Evolutionary conservation across 208 protist species (phyloP), one percentile per base, ranked within the genome.

Genomic region (Plasmodiophora brassicae): DNA sequence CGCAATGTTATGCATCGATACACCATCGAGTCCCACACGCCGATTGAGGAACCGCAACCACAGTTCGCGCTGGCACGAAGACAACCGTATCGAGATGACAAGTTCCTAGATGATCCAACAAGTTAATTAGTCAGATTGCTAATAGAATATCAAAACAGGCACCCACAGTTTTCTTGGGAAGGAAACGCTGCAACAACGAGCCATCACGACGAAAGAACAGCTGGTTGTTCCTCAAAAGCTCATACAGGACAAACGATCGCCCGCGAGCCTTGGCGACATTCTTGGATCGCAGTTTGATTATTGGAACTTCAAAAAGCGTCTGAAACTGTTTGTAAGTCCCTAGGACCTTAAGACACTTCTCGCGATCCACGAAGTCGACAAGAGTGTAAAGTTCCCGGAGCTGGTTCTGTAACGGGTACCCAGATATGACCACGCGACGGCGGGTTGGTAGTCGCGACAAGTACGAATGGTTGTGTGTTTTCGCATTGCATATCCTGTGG

Each of bases 221-320:
- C 5, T 32, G n/a, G 5, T 78, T 5, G 10, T 5, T 38, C n/a
- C 65, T n/a, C 32, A 78, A 5, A 14, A 38, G 5, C 14, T 78
- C 65, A 38, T 78, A 78, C 41, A 78, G 65, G 10, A 78, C 65
- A 32, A 78, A 78, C 10, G 65, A n/a, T n/a, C 65, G 65, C 41
- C n/a, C n/a, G 32, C n/a, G 5, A 8, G 65, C 5, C 14, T 36
- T 78, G 20, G 5, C 5, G n/a, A 38, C 14, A 5, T 78, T 78
- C 5, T 5, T 5, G n/a, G 14, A 14, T 78, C n/a, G 5, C 14
- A 38, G 5, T 5, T 38, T 8, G 20, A 36, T 32, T 44, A 78
- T 78, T 14, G n/a, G 14, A 5, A 44, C 41, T 38, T 78, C 65
- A 78, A 36, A 78, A 36, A 78, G 65, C 32, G 20, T 44, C 5